Base-by-base conservation (phyloP, 305 asterid genomes). In the Solanum chacoense region DNA sequence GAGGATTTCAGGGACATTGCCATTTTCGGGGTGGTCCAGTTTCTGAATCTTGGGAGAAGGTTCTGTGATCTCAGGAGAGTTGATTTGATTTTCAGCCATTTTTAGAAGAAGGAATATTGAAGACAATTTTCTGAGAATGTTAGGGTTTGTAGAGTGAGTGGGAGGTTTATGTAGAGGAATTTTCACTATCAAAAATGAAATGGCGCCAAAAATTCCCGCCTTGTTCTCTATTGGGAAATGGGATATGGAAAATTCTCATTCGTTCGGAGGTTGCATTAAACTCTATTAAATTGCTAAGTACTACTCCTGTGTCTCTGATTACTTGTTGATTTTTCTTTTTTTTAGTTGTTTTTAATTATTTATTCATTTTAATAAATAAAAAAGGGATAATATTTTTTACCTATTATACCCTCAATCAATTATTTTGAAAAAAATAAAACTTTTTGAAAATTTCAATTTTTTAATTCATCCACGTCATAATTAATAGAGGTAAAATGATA, bases 141-240 rank as follows among this genome's bases (percentile, higher is more conserved):
- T 12, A 18, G n/a, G 9, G 26, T 40, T 7, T 16, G 80, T 16
- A 88, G 4, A 12, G 32, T 13, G 18, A 3, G 7, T 14, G 8
- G 91, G 78, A 88, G 18, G 45, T 90, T 90, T 91, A 88, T 90
- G 85, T 80, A 63, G 67, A 16, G 14, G 31, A 22, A 32, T 34
- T 55, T 65, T 35, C 20, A 24, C 80, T 45, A 36, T 22, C 20
- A 72, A 85, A 71, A 50, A 8, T 24, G 80, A 76, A 26, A 73
- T 93, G 93, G 95, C 95, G 95, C 96, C 93, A 91, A 90, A 84
- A 40, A 24, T 79, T 92, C 96, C 95, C 96, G 95, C 96, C 93
- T 10, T 83, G 37, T 81, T 45, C 24, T 81, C 11, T 45, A 28
- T 81, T 14, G 86, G 86, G 29, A 81, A 42, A 16, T 40, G n/a